Base-by-base conservation (phyloP, 106 monocot species). In the Dendrobium huoshanense region DNA sequence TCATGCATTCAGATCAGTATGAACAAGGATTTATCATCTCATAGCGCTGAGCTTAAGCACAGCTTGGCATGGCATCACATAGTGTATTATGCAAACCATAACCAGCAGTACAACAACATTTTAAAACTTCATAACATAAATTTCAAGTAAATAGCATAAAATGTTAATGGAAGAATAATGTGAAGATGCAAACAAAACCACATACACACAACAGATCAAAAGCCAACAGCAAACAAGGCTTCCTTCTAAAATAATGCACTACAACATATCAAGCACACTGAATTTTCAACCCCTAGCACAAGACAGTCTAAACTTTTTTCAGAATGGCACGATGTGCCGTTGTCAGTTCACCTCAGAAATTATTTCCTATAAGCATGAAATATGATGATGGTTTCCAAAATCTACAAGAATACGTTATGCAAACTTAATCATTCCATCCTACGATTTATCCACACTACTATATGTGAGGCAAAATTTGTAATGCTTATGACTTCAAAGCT, bases 391-490 rank as follows among this genome's bases (percentile, higher is more conserved):
- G 7, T 59, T 59, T 59, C 20, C 22, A 59, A 59, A n/a, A 20
- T 59, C 59, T 33, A 68, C 68, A 25, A 2, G 24, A 68, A 29
- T 1, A 4, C 29, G 7, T 33, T 2, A 33, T 22, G 11, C 33
- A 70, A 37, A 13, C 37, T 37, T 70, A 70, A 27, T 37, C 13
- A n/a, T 22, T 70, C 70, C 27, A 70, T 15, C 13, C 10, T 61
- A 70, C 18, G 43, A 43, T 16, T 43, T n/a, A 49, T 41, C 15
- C 11, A 47, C 47, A 48, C 49, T 45, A 1, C 41, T 76, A 45
- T 16, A 48, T 49, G 20, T n/a, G 25, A 76, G 48, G 22, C 76
- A 76, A 76, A 76, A 76, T 49, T 76, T 76, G 70, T 70, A 19
- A 9, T 43, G 41, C n/a, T 48, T 76, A 27, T 37, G 76, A 76